A percentile compares a stretch with the other conserved stretches of the same genome.
These are phyloP conservation scores for Clarireedia homoeocarpa DNA, from an alignment of 2,329 filamentous ascomycete genomes.

Conservation along the genomic window DNA sequence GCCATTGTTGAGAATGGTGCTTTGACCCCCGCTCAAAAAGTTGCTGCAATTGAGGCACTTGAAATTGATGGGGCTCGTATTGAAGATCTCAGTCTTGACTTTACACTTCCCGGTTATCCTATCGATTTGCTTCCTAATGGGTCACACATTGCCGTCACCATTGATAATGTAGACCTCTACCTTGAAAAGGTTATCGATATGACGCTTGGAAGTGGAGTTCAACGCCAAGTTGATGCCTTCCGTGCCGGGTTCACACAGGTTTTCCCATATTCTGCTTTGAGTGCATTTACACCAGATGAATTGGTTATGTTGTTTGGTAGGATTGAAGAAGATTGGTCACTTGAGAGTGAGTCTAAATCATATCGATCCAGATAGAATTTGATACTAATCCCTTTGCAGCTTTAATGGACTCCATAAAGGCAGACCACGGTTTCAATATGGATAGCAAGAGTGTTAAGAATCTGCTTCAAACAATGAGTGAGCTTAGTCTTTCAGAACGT, in stretches of 20 bases:
- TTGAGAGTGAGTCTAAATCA: slow-evolving; percentile 67
- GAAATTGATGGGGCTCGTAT: slow-evolving; percentile 68
- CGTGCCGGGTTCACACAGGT: slow-evolving; percentile 86
- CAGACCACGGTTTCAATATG: slow-evolving; percentile 97
- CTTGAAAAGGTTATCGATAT: slow-evolving; percentile 85
- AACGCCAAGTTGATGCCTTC: slow-evolving; percentile 85
- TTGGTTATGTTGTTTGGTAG: slow-evolving; percentile 90
- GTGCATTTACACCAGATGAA: slow-evolving; percentile 91
- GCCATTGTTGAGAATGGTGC: slow-evolving; percentile 64
- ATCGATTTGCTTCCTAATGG: slow-evolving; percentile 78
- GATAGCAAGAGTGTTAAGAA: slow-evolving; percentile 95
- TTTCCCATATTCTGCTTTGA: slow-evolving; percentile 87
- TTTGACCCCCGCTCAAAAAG: slow-evolving; percentile 63
- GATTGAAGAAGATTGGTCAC: slow-evolving; percentile 91
- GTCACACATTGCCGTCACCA: slow-evolving; percentile 66
- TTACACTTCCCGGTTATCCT: slow-evolving; percentile 84
- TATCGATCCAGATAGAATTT: background rate
- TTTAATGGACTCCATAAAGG: slow-evolving; percentile 96
- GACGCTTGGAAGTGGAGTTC: slow-evolving; percentile 83
- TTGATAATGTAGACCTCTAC: slow-evolving; percentile 86
- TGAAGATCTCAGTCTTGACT: slow-evolving; percentile 86
- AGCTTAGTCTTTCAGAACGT: slow-evolving; percentile 64
- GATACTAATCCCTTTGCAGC: slow-evolving; percentile 42
- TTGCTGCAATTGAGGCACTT: slow-evolving; percentile 59
- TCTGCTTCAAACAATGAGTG: slow-evolving; percentile 88